phyloP scores from a whole-genome alignment of 371 early-diverging fungal species.

The Conidiobolus incongruus region DNA sequence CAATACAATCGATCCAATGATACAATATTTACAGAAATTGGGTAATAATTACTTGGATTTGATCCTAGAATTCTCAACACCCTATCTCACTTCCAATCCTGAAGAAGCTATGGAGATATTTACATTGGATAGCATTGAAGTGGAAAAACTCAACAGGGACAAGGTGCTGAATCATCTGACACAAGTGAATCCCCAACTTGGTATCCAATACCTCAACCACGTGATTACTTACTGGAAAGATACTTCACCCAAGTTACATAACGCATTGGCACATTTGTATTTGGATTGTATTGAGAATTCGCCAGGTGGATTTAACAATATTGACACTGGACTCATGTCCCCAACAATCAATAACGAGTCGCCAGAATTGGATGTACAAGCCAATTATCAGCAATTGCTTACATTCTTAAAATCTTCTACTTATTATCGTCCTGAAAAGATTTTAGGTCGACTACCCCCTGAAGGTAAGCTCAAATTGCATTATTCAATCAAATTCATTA shows the following conservation, averaged over 20 bases:
- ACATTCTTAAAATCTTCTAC: too few relatives aligned
- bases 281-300: too few relatives aligned
- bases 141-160: slow-evolving; percentile 24
- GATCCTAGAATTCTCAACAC: slow-evolving; percentile 52
- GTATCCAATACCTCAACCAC: slow-evolving; percentile 51
- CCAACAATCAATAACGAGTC: too few relatives aligned
- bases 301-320: too few relatives aligned
- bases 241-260: too few relatives aligned
- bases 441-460: slow-evolving; percentile 47
- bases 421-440: slow-evolving; percentile 47
- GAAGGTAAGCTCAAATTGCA: slow-evolving; percentile 16
- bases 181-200: slow-evolving; percentile 29
- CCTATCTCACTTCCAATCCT: slow-evolving; percentile 46
- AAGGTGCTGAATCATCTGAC: slow-evolving; percentile 28
- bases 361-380: too few relatives aligned
- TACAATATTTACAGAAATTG: slow-evolving; percentile 50
- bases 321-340: too few relatives aligned
- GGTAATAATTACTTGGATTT: slow-evolving; percentile 50
- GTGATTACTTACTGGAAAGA: too few relatives aligned
- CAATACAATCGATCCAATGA: slow-evolving; percentile 34
- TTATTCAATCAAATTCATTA: too few relatives aligned
- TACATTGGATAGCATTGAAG: slow-evolving; percentile 37
- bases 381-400: too few relatives aligned
- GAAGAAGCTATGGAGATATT: slow-evolving; percentile 61
- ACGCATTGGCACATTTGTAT: too few relatives aligned